Evolutionary conservation across 305 asterid genomes (phyloP).

Genomic region (Fraxinus xanthoxyloides): DNA sequence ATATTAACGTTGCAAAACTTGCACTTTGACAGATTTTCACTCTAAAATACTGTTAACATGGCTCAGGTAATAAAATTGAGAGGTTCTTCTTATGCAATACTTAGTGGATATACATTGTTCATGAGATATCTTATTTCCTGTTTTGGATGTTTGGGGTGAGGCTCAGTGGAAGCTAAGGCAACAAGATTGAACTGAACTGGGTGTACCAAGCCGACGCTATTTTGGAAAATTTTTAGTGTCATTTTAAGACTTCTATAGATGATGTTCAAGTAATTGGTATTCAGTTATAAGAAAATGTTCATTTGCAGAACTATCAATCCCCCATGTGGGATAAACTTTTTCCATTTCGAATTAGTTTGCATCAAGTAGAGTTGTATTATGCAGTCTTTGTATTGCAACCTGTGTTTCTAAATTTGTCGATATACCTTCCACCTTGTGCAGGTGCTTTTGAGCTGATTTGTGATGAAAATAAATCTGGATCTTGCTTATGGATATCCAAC

Average conservation of each 20-base stretch:
- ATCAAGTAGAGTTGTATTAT: slow-evolving; percentile 6
- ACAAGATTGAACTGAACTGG: neutral
- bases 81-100: slow-evolving; percentile 4
- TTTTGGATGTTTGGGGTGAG: neutral
- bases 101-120: neutral
- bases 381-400: slow-evolving; percentile 13
- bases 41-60: neutral
- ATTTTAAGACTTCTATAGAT: neutral
- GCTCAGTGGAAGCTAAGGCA: neutral
- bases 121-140: neutral
- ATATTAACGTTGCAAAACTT: neutral
- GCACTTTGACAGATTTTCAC: neutral
- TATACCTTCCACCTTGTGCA: slow-evolving; percentile 30
- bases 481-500: slow-evolving; percentile 85
- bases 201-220: neutral
- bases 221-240: neutral
- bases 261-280: neutral
- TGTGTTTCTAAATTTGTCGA: slow-evolving; percentile 13
- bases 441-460: slow-evolving; percentile 85
- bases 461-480: slow-evolving; percentile 86
- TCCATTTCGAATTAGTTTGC: neutral
- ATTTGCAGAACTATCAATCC: slow-evolving; percentile 16
- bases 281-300: slow-evolving; percentile 7
- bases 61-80: neutral
- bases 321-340: neutral